Evolutionary conservation across 2,329 filamentous ascomycete species (phyloP).

Genomic region (Penicillium griseofulvum): DNA sequence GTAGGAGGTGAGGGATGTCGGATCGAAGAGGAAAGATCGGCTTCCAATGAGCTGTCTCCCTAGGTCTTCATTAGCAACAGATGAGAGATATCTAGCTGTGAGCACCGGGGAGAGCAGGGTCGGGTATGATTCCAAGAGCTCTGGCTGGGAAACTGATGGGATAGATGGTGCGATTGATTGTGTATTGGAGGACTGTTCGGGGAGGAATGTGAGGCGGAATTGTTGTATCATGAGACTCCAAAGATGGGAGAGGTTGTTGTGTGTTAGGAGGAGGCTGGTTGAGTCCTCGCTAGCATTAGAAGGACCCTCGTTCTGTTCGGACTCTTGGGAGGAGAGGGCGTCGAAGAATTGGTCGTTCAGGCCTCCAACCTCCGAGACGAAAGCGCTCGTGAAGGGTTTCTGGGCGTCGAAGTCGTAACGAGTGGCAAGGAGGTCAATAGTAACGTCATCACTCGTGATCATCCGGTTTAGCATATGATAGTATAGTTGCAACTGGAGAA

Average conservation of each 20-base stretch:
- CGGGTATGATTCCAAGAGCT: slow-evolving; percentile 34
- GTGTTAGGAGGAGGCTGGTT: slow-evolving; percentile 52
- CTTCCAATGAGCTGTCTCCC: slow-evolving; percentile 48
- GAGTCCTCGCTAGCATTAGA: slow-evolving; percentile 43
- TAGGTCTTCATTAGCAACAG: slow-evolving; percentile 26
- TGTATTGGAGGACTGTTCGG: slow-evolving; percentile 13
- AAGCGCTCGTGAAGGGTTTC: slow-evolving; percentile 70
- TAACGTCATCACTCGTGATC: slow-evolving; percentile 63
- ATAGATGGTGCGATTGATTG: slow-evolving; percentile 29
- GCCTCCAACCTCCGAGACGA: slow-evolving; percentile 70
- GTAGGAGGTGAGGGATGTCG: slow-evolving; percentile 62
- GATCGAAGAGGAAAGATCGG: slow-evolving; percentile 66
- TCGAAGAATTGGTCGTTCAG: slow-evolving; percentile 68
- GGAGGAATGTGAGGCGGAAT: slow-evolving; percentile 52
- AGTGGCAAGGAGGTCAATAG: slow-evolving; percentile 65
- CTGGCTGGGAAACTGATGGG: slow-evolving; percentile 34
- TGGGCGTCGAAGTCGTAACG: slow-evolving; percentile 69
- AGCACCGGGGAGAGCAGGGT: slow-evolving; percentile 46
- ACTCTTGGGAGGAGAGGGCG: slow-evolving; percentile 32
- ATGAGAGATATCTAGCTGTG: slow-evolving; percentile 45
- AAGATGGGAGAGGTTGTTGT: slow-evolving; percentile 60
- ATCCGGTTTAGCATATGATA: slow-evolving; percentile 78
- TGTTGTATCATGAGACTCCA: slow-evolving; percentile 65
- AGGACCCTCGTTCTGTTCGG: slow-evolving; percentile 26
- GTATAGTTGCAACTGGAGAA: slow-evolving; percentile 87